Conservation (phyloP, 495 filamentous ascomycete genomes). For the Xylaria palmicola region DNA sequence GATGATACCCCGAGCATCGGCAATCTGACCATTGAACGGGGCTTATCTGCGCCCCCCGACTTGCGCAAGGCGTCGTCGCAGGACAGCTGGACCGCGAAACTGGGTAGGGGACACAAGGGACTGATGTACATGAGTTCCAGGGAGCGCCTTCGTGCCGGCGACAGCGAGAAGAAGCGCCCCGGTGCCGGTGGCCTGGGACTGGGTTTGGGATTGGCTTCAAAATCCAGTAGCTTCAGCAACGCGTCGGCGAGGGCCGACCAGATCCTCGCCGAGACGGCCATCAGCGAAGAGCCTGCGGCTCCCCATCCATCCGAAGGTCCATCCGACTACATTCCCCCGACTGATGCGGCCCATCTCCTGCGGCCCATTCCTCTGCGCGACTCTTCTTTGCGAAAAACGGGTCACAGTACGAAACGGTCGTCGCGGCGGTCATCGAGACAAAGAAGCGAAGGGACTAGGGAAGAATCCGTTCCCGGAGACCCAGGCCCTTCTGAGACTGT, state of each 20-base stretch:
- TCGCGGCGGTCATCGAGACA: constrained; percentile 37
- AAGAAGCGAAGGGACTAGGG: constrained; percentile 32
- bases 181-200: constrained; percentile 34
- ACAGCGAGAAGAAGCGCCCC: constrained; percentile 50
- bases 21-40: constrained; percentile 57
- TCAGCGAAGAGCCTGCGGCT: constrained; percentile 47
- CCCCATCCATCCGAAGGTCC: constrained; percentile 22
- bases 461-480: constrained; percentile 34
- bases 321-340: constrained; percentile 16
- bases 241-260: constrained; percentile 41
- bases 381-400: constrained; percentile 63
- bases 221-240: constrained; percentile 33
- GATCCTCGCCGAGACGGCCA: constrained; percentile 51
- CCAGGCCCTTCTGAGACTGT: constrained; percentile 24
- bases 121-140: constrained; percentile 63
- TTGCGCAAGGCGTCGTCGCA: constrained; percentile 47
- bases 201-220: constrained; percentile 16
- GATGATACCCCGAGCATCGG: constrained; percentile 59
- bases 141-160: constrained; percentile 54
- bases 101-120: constrained; percentile 47
- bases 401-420: constrained; percentile 38
- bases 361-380: constrained; percentile 64
- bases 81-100: constrained; percentile 56
- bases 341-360: constrained; percentile 23
- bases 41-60: constrained; percentile 38